phyloP scores from a whole-genome alignment of 2,329 filamentous ascomycete genomes.

The Penicillium sp. region DNA sequence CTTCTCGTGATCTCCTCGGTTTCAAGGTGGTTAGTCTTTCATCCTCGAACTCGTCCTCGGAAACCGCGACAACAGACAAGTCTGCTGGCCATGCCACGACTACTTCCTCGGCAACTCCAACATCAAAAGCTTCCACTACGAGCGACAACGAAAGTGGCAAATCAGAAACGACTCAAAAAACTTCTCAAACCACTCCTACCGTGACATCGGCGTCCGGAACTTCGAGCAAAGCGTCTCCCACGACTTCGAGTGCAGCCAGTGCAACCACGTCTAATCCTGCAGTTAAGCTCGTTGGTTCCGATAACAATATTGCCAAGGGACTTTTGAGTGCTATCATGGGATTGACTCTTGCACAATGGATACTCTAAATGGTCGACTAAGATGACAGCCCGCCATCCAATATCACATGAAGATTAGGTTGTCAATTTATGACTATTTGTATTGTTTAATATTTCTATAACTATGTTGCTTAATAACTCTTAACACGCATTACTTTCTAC shows the following conservation, averaged over 20 bases:
- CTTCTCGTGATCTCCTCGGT: slow-evolving; percentile 8
- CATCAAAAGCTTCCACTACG: neutral
- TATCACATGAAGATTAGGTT: too few relatives aligned
- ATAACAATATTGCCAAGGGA: neutral
- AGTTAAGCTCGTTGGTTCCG: neutral
- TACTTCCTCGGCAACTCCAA: neutral
- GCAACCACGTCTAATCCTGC: slow-evolving; percentile 9
- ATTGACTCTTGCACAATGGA: neutral
- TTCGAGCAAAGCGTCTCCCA: neutral
- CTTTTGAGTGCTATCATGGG: slow-evolving; percentile 4
- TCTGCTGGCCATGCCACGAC: neutral
- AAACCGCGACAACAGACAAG: neutral
- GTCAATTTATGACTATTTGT: too few relatives aligned
- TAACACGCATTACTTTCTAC: too few relatives aligned
- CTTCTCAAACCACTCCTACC: neutral
- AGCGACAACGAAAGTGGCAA: neutral
- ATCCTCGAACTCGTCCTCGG: neutral
- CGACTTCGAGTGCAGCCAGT: slow-evolving; percentile 6
- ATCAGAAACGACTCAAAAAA: neutral
- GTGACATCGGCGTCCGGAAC: neutral
- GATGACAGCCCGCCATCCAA: too few relatives aligned
- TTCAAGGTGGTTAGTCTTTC: slow-evolving; percentile 15
- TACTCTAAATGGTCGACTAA: too few relatives aligned
- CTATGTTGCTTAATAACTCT: too few relatives aligned
- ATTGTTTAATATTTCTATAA: too few relatives aligned